Conservation (phyloP, 352 stramenopile genomes). For the Elongisporangium anandrum region DNA sequence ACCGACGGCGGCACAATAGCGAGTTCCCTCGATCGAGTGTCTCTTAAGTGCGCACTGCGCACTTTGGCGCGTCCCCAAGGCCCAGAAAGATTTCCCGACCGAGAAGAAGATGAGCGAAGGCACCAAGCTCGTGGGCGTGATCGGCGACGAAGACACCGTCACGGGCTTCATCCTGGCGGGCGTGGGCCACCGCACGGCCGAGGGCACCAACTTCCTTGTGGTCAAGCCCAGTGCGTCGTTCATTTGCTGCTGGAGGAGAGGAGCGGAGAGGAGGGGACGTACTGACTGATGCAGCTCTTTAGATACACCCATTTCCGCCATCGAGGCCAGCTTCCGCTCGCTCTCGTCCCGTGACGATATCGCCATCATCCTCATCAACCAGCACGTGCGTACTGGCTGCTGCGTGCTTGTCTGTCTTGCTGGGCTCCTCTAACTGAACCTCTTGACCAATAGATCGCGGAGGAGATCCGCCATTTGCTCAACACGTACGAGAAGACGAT, state of each 20-base stretch:
- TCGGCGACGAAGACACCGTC: constrained; percentile 96
- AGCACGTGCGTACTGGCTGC: constrained; percentile 76
- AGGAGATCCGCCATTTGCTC: constrained; percentile 97
- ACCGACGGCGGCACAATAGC: neutral
- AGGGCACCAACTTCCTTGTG: constrained; percentile 97
- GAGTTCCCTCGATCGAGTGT: neutral
- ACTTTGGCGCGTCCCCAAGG: neutral
- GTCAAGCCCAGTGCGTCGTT: constrained; percentile 90
- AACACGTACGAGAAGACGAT: constrained; percentile 98
- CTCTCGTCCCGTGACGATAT: constrained; percentile 95
- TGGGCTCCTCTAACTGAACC: neutral
- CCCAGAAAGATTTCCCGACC: neutral
- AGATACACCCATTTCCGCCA: constrained; percentile 87
- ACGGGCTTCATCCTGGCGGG: constrained; percentile 97
- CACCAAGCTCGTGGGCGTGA: constrained; percentile 86
- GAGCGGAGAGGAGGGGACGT: neutral
- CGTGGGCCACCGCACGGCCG: constrained; percentile 92
- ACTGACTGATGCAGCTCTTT: constrained; percentile 5
- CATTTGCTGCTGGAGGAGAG: neutral
- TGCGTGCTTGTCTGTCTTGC: neutral
- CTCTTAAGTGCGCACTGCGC: neutral
- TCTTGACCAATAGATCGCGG: constrained; percentile 74
- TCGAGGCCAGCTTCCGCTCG: constrained; percentile 91
- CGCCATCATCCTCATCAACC: constrained; percentile 99
- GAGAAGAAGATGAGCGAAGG: constrained; percentile 49